Evolutionary conservation across 257 asterid species (phyloP).

Genomic region (Ilex asprella): DNA sequence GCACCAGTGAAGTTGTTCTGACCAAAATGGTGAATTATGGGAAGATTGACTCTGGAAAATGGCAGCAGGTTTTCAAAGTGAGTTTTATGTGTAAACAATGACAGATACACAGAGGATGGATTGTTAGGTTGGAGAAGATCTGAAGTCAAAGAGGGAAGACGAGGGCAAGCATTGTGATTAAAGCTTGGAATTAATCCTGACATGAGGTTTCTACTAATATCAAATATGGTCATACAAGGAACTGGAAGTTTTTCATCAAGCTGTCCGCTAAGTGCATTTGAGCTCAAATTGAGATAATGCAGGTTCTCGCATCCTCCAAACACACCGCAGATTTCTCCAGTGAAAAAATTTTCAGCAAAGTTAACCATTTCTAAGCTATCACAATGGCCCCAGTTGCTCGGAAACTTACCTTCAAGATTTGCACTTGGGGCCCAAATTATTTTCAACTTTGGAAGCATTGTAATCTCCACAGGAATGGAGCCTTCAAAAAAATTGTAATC

Average conservation of each 20-base stretch:
- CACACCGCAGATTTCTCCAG: constrained; percentile 13
- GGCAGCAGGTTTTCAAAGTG: constrained; percentile 4
- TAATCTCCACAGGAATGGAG: constrained; percentile 26
- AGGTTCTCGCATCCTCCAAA: constrained; percentile 21
- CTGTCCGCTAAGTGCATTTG: constrained; percentile 15
- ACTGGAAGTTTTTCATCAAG: constrained; percentile 13
- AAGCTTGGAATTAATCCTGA: constrained; percentile 17
- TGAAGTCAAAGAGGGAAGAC: constrained; percentile 6
- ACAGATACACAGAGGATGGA: constrained; percentile 13
- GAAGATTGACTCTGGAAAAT: not conserved
- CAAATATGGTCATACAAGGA: constrained; percentile 12
- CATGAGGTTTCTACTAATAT: constrained; percentile 17
- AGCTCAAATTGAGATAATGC: constrained; percentile 27
- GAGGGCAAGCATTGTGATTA: constrained; percentile 3
- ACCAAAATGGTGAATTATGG: not conserved
- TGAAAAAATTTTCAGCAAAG: constrained; percentile 24
- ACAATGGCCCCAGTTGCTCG: constrained; percentile 26
- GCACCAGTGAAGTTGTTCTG: not conserved
- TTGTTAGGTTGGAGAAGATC: constrained; percentile 3
- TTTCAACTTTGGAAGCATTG: constrained; percentile 29
- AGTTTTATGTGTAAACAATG: constrained; percentile 8
- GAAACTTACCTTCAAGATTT: constrained; percentile 23
- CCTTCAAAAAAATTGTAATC: constrained; percentile 31
- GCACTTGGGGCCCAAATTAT: constrained; percentile 33
- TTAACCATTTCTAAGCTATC: constrained; percentile 25